These are phyloP conservation scores for Phytopythium sindhum DNA, from an alignment of 352 stramenopile genomes.

Conservation along the genomic window DNA sequence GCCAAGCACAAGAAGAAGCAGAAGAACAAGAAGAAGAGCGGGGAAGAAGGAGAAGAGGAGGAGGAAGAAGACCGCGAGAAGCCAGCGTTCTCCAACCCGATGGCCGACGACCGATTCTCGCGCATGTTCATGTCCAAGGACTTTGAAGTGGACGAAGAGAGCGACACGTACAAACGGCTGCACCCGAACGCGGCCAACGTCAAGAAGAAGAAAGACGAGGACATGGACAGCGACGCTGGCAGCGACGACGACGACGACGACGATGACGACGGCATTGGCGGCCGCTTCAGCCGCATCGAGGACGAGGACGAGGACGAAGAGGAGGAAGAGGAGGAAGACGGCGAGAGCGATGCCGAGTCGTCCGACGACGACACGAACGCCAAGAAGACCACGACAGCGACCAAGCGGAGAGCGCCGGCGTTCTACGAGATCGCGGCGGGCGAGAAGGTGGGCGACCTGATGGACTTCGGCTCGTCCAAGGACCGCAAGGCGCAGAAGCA, in stretches of 20 bases:
- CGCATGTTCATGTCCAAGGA: conserved; percentile 96
- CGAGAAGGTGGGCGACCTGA: conserved; percentile 79
- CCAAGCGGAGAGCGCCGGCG: conserved; percentile 54
- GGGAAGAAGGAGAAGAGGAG: conserved; percentile 30
- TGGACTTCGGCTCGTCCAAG: conserved; percentile 65
- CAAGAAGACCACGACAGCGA: neutral
- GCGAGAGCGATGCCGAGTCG: conserved; percentile 29
- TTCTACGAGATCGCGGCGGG: conserved; percentile 86
- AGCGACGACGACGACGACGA: conserved; percentile 62
- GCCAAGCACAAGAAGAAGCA: conserved; percentile 68
- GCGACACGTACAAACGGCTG: conserved; percentile 94
- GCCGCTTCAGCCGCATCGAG: conserved; percentile 68
- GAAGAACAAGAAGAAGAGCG: conserved; percentile 17
- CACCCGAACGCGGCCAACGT: conserved; percentile 90
- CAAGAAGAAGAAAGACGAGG: conserved; percentile 75
- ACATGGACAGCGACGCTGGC: conserved; percentile 91
- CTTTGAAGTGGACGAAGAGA: conserved; percentile 97
- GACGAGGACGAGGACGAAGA: conserved; percentile 57
- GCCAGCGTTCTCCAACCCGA: conserved; percentile 60
- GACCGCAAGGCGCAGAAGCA: conserved; percentile 70
- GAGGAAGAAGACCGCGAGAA: conserved; percentile 20
- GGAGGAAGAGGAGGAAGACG: conserved; percentile 62
- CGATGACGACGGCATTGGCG: conserved; percentile 41
- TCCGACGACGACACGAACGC: conserved; percentile 11
- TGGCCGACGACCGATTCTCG: conserved; percentile 97